Percentiles rank a stretch among this genome's conserved stretches.
These are phyloP conservation scores for Mycena filopes DNA, from an alignment of 768 basidiomycete species.

Conservation along the genomic window DNA sequence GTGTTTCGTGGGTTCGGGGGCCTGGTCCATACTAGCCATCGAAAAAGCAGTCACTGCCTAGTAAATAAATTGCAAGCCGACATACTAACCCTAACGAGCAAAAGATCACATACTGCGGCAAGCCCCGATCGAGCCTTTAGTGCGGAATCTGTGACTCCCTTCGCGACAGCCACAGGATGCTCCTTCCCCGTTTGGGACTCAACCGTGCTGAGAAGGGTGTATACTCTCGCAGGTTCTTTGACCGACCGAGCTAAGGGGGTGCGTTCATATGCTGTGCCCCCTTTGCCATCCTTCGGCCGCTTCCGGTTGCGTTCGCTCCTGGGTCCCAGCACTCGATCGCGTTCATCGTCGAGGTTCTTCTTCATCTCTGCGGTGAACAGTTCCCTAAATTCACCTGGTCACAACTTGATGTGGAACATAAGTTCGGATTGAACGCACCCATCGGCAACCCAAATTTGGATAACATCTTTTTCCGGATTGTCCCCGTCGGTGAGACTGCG, in stretches of 20 bases:
- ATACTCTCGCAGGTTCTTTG: background rate
- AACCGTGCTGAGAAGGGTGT: constrained; percentile 20
- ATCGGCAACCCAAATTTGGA: constrained; percentile 5
- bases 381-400: background rate
- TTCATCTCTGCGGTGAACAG: background rate
- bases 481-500: background rate
- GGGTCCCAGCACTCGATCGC: constrained; percentile 1
- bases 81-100: background rate
- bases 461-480: background rate
- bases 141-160: background rate
- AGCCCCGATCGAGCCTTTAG: background rate
- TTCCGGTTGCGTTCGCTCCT: background rate
- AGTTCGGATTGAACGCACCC: too few relatives aligned
- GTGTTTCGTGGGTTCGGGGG: background rate
- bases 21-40: too few relatives aligned
- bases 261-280: constrained; percentile 20
- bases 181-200: constrained; percentile 4
- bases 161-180: background rate
- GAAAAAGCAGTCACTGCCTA: too few relatives aligned
- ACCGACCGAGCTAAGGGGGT: background rate
- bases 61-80: too few relatives aligned
- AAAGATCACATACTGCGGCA: background rate
- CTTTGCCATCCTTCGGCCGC: background rate
- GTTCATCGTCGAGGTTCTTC: background rate
- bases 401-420: too few relatives aligned